Evolutionary conservation across 306 rosid species (phyloP).

Genomic region (Lathyrus aphaca): DNA sequence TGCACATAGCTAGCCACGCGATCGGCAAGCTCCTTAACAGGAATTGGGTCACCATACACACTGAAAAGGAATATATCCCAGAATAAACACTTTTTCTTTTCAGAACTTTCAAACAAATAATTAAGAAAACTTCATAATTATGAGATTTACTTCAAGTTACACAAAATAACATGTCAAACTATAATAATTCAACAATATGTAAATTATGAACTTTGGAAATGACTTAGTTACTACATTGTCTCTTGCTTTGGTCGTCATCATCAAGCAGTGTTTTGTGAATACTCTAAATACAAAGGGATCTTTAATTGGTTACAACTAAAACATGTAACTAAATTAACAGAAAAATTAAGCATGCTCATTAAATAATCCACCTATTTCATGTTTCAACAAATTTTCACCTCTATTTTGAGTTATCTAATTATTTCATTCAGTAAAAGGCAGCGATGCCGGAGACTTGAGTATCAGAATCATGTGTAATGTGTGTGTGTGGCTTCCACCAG

Average conservation of each 20-base stretch:
- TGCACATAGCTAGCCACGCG: slow-evolving; percentile 99
- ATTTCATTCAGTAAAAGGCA: slow-evolving; percentile 11
- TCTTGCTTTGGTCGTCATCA: slow-evolving; percentile 3
- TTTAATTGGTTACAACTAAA: neutral
- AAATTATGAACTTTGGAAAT: slow-evolving; percentile 8
- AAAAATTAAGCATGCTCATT: slow-evolving; percentile 14
- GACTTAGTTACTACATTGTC: slow-evolving; percentile 19
- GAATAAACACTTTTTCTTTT: slow-evolving; percentile 33
- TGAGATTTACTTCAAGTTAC: slow-evolving; percentile 12
- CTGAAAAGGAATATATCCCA: slow-evolving; percentile 48
- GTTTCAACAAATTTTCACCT: slow-evolving; percentile 17
- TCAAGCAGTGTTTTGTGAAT: neutral
- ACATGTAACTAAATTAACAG: neutral
- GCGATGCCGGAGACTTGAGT: neutral
- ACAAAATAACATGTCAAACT: slow-evolving; percentile 5
- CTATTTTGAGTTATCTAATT: slow-evolving; percentile 5
- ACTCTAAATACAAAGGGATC: neutral
- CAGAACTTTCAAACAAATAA: slow-evolving; percentile 32
- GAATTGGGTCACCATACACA: slow-evolving; percentile 82
- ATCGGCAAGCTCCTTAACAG: slow-evolving; percentile 94
- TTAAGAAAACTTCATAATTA: slow-evolving; percentile 8
- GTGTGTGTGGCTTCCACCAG: slow-evolving; percentile 1
- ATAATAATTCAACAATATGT: neutral
- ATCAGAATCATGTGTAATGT: slow-evolving; percentile 1
- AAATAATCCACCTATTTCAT: slow-evolving; percentile 14